Conservation (phyloP, 768 basidiomycete species). For the Holtermanniella nyarrowii region DNA sequence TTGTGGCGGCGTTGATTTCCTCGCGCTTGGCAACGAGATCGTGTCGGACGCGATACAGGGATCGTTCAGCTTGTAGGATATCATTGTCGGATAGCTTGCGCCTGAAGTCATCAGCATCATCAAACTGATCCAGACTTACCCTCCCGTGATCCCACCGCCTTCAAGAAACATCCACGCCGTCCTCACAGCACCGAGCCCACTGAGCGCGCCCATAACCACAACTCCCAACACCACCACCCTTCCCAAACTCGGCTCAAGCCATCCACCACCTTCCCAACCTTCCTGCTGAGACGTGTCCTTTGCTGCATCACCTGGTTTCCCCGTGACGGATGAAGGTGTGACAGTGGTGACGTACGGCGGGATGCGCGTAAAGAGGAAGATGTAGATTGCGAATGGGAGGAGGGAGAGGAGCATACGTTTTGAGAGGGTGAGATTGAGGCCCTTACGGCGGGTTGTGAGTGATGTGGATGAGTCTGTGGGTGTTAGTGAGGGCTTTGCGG, state of each 20-base stretch:
- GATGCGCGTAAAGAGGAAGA: conserved; percentile 37
- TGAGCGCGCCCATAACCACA: conserved; percentile 27
- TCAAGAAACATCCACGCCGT: conserved; percentile 37
- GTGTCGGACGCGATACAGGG: conserved; percentile 33
- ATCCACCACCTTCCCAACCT: conserved; percentile 29
- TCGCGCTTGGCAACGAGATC: conserved; percentile 29
- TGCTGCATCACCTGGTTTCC: background rate
- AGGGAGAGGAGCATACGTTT: conserved; percentile 31
- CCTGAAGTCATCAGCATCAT: conserved; percentile 5
- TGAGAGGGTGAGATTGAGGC: conserved; percentile 17
- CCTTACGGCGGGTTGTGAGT: conserved; percentile 9
- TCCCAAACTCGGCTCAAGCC: conserved; percentile 36
- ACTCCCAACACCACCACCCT: conserved; percentile 36
- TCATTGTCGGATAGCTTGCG: conserved; percentile 28
- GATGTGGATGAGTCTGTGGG: conserved; percentile 12
- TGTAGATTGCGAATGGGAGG: conserved; percentile 37
- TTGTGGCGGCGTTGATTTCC: conserved; percentile 7
- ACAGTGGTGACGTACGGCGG: conserved; percentile 37
- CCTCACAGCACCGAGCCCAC: conserved; percentile 37
- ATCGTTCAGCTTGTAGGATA: conserved; percentile 31
- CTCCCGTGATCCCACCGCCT: conserved; percentile 14
- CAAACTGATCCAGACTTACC: conserved; percentile 12
- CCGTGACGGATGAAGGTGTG: conserved; percentile 4
- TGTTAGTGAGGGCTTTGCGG: background rate
- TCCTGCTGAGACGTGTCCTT: conserved; percentile 21